Base-by-base conservation (phyloP, 1,284 basidiomycete genomes). In the Trichosporon inkin region DNA sequence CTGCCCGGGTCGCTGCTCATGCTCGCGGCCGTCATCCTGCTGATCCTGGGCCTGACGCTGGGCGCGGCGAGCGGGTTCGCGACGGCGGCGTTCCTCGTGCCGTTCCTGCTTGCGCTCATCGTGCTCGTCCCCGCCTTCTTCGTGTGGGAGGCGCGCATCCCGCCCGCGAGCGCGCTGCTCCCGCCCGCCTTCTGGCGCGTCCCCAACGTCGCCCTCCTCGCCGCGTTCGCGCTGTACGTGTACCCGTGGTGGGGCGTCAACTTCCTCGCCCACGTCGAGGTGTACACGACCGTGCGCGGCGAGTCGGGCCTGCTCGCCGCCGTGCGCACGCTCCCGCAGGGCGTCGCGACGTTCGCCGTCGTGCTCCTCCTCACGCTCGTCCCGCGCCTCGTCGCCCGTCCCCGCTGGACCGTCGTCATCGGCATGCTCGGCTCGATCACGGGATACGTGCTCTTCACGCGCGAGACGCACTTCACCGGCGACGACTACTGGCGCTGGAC, bases 1-100 rank as follows among this genome's bases (percentile, higher is more conserved):
- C 49, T 76, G 13, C 60, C 71, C 58, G 73, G 71, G 10, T 67
- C 63, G 20, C 55, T 68, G 40, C 44, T 67, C 51, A 75, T 75
- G 67, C 67, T 75, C 36, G 20, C 65, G n/a, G 62, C 67, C 7
- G 70, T 75, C 55, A 64, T 75, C 54, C 68, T 76, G 6, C 65
- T 78, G 57, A 75, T 73, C 57, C 73, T 76, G 53, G 71, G 71
- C 41, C 67, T 78, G 7, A 78, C 76, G 11, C 65, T 74, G 20
- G 75, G 74, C 47, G 72, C 74, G 1, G 66, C 68, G 1, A 67
- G 72, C 62, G 76, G 72, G 5, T 78, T 65, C 63, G 68, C 65
- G 53, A 76, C 57, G n/a, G 64, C 74, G 2, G 55, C 61, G 6
- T 78, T 78, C 71, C 68, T 78, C 60, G 74, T 71, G 0, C 76